These are phyloP conservation scores for Graphiopsis chlorocephala DNA, from an alignment of 2,329 filamentous ascomycete species.

Conservation along the genomic window DNA sequence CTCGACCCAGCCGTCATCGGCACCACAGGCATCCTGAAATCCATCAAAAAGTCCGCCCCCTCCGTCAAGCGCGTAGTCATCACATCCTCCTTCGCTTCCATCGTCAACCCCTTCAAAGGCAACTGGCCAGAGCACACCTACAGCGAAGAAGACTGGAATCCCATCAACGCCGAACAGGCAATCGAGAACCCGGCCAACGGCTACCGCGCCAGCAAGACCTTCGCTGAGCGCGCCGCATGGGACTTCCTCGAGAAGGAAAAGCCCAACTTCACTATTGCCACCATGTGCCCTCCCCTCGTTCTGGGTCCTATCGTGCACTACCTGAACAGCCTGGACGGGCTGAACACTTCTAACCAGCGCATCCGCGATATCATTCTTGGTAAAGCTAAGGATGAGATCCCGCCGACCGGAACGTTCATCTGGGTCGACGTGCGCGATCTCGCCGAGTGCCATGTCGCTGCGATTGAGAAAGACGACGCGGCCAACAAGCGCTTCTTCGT, in stretches of 20 bases:
- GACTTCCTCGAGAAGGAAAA: constrained; percentile 52
- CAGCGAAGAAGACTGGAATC: constrained; percentile 57
- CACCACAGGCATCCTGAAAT: constrained; percentile 61
- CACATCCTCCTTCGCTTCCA: constrained; percentile 67
- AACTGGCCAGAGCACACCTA: constrained; percentile 49
- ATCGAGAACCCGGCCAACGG: constrained; percentile 41
- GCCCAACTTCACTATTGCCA: constrained; percentile 49
- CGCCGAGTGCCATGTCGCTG: constrained; percentile 61
- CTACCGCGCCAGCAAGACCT: constrained; percentile 58
- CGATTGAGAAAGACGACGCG: constrained; percentile 53
- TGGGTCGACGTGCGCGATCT: constrained; percentile 55
- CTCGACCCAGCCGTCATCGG: constrained; percentile 62
- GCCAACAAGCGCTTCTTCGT: constrained; percentile 65
- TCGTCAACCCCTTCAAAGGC: constrained; percentile 57
- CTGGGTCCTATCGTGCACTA: constrained; percentile 56
- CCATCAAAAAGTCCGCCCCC: constrained; percentile 59
- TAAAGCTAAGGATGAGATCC: constrained; percentile 56
- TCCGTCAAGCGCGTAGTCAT: constrained; percentile 71
- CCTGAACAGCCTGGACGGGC: constrained; percentile 58
- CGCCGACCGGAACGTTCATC: constrained; percentile 53
- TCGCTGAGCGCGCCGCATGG: constrained; percentile 57
- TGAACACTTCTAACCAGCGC: constrained; percentile 73
- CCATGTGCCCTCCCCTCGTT: constrained; percentile 51
- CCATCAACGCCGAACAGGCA: constrained; percentile 52
- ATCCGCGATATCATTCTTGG: constrained; percentile 64